Evolutionary conservation across 2,329 filamentous ascomycete species (phyloP).

Genomic region (Fusarium ramigenum): DNA sequence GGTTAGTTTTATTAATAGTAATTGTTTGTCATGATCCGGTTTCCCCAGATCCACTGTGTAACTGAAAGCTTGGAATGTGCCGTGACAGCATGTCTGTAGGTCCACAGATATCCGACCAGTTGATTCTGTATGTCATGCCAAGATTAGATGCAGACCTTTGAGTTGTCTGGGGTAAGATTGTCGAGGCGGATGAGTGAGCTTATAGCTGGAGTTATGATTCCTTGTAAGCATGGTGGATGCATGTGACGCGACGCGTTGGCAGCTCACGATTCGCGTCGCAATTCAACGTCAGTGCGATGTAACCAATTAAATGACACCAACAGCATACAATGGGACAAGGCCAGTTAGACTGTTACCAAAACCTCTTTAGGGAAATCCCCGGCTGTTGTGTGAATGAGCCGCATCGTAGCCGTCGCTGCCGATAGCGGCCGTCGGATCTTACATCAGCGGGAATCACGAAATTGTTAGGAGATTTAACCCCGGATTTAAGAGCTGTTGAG

Average conservation of each 20-base stretch:
- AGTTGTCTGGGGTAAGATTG: not conserved
- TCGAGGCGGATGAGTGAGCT: not conserved
- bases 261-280: not conserved
- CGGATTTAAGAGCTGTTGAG: too few species aligned
- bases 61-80: not conserved
- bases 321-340: not conserved
- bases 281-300: accelerated
- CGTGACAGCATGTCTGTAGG: not conserved
- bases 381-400: not conserved
- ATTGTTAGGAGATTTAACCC: too few species aligned
- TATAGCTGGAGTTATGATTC: not conserved
- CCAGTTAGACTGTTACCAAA: not conserved
- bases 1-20: conserved; percentile 28
- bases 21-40: not conserved
- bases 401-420: not conserved
- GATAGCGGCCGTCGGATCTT: not conserved
- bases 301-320: not conserved
- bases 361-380: too few species aligned
- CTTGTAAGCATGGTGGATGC: not conserved
- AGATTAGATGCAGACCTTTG: not conserved
- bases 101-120: not conserved
- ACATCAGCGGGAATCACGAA: not conserved
- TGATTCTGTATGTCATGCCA: not conserved
- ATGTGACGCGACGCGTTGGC: not conserved
- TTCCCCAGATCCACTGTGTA: not conserved